These are phyloP conservation scores for Solanum raphanifolium DNA, from an alignment of 257 asterid genomes.

Conservation along the genomic window DNA sequence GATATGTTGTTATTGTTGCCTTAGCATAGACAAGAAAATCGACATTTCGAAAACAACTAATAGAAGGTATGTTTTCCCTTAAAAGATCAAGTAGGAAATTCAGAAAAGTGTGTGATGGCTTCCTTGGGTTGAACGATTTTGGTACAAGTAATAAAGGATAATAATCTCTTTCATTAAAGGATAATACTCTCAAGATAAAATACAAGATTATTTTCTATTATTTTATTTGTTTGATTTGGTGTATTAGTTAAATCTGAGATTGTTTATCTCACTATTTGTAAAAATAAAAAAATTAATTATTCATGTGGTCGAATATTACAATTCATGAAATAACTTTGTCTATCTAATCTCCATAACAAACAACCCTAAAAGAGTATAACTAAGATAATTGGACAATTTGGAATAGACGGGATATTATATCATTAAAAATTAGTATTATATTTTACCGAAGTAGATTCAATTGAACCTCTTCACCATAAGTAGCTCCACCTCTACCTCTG, in stretches of 20 bases:
- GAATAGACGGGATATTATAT: background rate
- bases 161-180: background rate
- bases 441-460: background rate
- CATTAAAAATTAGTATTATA: background rate
- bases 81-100: background rate
- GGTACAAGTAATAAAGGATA: background rate
- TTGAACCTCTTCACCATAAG: background rate
- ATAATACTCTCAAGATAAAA: background rate
- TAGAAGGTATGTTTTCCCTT: background rate
- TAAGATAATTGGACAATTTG: background rate
- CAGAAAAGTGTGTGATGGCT: background rate
- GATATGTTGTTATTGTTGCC: background rate
- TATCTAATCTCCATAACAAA: background rate
- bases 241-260: too few species aligned
- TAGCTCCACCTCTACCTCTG: background rate
- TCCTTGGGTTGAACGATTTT: background rate
- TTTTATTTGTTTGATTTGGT: background rate
- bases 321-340: background rate
- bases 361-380: background rate
- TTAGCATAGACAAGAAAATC: background rate
- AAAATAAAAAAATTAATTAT: too few species aligned
- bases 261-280: too few species aligned
- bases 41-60: background rate
- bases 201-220: background rate
- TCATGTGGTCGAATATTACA: too few species aligned